Evolutionary conservation across 129 eudicot genomes (phyloP).

Genomic region (Lactuca saligna): DNA sequence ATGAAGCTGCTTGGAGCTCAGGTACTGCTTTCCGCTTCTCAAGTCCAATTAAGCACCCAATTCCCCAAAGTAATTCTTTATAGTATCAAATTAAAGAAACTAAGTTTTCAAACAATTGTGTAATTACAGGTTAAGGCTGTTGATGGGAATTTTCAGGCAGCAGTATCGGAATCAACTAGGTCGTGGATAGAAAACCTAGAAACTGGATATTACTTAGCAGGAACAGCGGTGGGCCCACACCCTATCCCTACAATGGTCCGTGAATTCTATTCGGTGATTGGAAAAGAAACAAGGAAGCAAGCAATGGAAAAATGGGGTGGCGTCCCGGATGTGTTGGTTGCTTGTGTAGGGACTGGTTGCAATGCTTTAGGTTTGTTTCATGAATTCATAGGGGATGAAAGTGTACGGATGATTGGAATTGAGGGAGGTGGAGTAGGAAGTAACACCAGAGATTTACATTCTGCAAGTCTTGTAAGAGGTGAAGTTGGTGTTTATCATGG

Average conservation of each 20-base stretch:
- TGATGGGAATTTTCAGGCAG: constrained; percentile 56
- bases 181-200: constrained; percentile 53
- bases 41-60: background rate
- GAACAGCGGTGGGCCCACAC: constrained; percentile 65
- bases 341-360: constrained; percentile 76
- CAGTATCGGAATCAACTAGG: constrained; percentile 58
- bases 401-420: constrained; percentile 58
- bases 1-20: constrained; percentile 61
- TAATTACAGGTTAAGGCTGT: constrained; percentile 37
- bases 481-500: constrained; percentile 84
- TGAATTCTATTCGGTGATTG: constrained; percentile 70
- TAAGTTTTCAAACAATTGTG: background rate
- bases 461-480: constrained; percentile 59
- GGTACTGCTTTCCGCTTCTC: constrained; percentile 26
- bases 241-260: constrained; percentile 71
- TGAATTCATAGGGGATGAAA: constrained; percentile 58
- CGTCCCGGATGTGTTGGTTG: constrained; percentile 65
- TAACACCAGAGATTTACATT: constrained; percentile 34
- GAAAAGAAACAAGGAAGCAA: constrained; percentile 74
- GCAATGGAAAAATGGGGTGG: constrained; percentile 82
- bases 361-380: constrained; percentile 71
- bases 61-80: too few relatives aligned
- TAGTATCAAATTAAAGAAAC: background rate
- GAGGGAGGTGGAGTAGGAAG: constrained; percentile 58
- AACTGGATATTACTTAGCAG: constrained; percentile 45